Conservation (phyloP, 768 basidiomycete genomes). For the Mycena vulgaris region DNA sequence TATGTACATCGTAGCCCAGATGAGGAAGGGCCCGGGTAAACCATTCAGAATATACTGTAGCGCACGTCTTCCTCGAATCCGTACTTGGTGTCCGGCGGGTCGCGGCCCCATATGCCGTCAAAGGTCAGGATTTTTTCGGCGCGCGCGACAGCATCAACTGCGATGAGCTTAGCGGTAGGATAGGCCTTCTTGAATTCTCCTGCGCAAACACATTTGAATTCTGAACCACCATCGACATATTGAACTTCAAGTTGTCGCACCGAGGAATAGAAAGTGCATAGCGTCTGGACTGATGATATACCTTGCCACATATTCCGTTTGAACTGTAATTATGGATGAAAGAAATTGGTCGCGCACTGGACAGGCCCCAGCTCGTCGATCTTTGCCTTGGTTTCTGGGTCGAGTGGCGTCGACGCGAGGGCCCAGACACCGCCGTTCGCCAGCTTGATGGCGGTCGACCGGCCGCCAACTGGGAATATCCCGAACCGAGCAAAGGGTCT, state of each 20-base stretch:
- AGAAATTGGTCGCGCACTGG: constrained; percentile 58
- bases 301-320: neutral
- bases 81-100: constrained; percentile 74
- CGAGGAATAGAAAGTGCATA: constrained; percentile 73
- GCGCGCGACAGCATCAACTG: constrained; percentile 68
- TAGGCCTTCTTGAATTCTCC: constrained; percentile 64
- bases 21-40: neutral
- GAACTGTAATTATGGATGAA: neutral
- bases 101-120: constrained; percentile 78
- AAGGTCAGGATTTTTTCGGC: constrained; percentile 67
- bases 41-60: neutral
- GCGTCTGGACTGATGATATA: constrained; percentile 70
- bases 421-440: constrained; percentile 82
- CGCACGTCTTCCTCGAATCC: constrained; percentile 82
- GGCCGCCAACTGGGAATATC: constrained; percentile 82
- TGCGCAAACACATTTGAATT: neutral
- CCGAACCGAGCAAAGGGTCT: constrained; percentile 81
- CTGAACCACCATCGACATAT: constrained; percentile 8
- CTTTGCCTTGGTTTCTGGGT: constrained; percentile 73
- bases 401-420: constrained; percentile 82
- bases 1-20: neutral
- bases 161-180: constrained; percentile 79
- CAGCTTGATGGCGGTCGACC: constrained; percentile 87
- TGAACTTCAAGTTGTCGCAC: constrained; percentile 49
- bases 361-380: constrained; percentile 79